Percentiles rank a stretch among this genome's conserved stretches.
Conservation (phyloP, 106 monocot genomes). For the Vanilla planifolia region DNA sequence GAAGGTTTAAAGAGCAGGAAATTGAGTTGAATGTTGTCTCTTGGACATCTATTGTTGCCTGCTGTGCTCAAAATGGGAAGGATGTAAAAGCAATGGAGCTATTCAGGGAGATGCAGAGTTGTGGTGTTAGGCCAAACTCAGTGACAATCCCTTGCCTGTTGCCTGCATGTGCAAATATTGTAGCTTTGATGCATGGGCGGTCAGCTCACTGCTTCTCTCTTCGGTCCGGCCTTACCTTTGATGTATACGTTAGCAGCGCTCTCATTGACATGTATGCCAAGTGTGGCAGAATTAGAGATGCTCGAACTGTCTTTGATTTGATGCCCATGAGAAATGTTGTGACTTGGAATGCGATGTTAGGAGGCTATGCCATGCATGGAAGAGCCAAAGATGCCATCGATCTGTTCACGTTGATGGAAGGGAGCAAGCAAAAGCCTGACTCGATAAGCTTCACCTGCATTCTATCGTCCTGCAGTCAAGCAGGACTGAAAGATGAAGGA, state of each 20-base stretch:
- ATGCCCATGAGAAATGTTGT: constrained; percentile 57
- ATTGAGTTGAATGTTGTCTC: constrained; percentile 63
- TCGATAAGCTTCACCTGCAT: constrained; percentile 61
- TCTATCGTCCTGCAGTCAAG: constrained; percentile 63
- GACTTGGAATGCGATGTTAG: constrained; percentile 76
- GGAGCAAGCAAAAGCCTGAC: constrained; percentile 38
- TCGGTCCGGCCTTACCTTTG: constrained; percentile 22
- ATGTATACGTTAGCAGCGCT: constrained; percentile 65
- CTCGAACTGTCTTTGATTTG: constrained; percentile 37
- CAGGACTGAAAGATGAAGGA: constrained; percentile 49
- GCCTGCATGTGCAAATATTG: constrained; percentile 75
- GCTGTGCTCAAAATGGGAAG: constrained; percentile 70
- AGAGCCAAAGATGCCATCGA: constrained; percentile 42
- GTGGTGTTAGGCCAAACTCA: constrained; percentile 45
- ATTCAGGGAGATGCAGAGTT: constrained; percentile 70
- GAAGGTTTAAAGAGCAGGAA: constrained; percentile 23
- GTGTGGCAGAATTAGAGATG: constrained; percentile 60
- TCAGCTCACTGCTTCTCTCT: constrained; percentile 65
- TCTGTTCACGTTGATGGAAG: constrained; percentile 46
- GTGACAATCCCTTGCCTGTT: constrained; percentile 74
- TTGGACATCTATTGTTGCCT: constrained; percentile 77
- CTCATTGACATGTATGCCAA: constrained; percentile 78
- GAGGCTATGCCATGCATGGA: constrained; percentile 80
- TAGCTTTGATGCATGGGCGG: constrained; percentile 56
- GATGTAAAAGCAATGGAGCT: constrained; percentile 54